phyloP scores from a whole-genome alignment of 2,329 filamentous ascomycete genomes.

The Fusarium oligoseptatum region DNA sequence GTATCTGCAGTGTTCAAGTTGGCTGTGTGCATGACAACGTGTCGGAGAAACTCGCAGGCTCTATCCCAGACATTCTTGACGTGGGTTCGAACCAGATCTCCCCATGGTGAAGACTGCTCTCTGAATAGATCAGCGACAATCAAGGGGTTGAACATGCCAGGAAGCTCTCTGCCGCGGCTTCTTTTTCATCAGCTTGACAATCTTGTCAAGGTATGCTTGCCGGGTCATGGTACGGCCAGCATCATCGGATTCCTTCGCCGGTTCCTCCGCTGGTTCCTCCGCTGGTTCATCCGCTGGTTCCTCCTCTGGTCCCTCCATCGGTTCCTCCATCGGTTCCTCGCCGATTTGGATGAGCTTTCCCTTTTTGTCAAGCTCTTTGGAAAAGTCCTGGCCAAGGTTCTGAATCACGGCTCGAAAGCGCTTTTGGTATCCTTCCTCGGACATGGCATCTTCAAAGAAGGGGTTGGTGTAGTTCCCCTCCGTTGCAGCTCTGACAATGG shows the following conservation, averaged over 20 bases:
- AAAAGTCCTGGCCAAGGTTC: conserved; percentile 62
- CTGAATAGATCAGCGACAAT: conserved; percentile 71
- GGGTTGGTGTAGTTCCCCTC: conserved; percentile 64
- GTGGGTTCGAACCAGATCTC: conserved; percentile 53
- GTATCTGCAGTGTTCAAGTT: conserved; percentile 22
- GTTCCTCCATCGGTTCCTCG: conserved; percentile 11
- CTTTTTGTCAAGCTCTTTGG: conserved; percentile 53
- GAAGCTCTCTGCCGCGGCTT: conserved; percentile 63
- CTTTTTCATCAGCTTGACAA: conserved; percentile 39
- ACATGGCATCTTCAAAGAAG: conserved; percentile 62
- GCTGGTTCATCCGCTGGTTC: conserved; percentile 13
- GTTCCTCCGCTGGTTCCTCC: not conserved
- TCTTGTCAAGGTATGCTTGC: conserved; percentile 36
- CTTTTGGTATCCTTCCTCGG: conserved; percentile 51
- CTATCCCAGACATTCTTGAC: conserved; percentile 30
- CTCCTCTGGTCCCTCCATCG: too few relatives aligned
- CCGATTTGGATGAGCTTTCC: conserved; percentile 58
- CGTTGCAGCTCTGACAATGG: conserved; percentile 59
- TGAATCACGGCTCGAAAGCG: conserved; percentile 69
- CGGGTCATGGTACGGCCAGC: conserved; percentile 9
- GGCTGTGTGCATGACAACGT: conserved; percentile 27
- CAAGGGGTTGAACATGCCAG: conserved; percentile 71
- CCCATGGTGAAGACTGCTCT: conserved; percentile 70
- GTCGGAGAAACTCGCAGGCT: conserved; percentile 13
- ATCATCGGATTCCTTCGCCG: too few relatives aligned